These are phyloP conservation scores for Adansonia digitata DNA, from an alignment of 345 rosid species.

Conservation along the genomic window DNA sequence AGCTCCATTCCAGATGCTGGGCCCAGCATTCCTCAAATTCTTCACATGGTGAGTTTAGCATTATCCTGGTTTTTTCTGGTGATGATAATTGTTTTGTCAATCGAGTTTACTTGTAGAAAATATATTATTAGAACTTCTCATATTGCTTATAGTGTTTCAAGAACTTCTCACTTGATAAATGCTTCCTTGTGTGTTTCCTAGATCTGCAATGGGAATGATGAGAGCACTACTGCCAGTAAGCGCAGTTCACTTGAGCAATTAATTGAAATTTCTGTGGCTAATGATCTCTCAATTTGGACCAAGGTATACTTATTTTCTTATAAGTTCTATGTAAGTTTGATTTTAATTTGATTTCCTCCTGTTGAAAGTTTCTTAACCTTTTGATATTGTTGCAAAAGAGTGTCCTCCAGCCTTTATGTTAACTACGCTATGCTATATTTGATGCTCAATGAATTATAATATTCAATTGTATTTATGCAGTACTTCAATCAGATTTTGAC, in stretches of 20 bases:
- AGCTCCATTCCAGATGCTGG: slow-evolving; percentile 51
- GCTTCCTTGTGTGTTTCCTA: slow-evolving; percentile 18
- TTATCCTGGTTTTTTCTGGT: neutral
- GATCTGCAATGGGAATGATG: slow-evolving; percentile 76
- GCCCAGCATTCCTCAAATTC: slow-evolving; percentile 97
- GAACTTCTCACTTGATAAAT: neutral
- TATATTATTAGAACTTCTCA: neutral
- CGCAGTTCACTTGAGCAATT: slow-evolving; percentile 75
- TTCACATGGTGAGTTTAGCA: slow-evolving; percentile 69
- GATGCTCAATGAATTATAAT: neutral
- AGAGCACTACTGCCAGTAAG: slow-evolving; percentile 55
- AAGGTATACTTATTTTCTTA: slow-evolving; percentile 37
- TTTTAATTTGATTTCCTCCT: neutral
- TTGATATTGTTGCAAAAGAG: neutral
- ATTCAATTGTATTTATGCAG: slow-evolving; percentile 41
- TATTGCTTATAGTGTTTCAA: neutral
- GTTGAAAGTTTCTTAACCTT: neutral
- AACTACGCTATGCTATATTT: neutral
- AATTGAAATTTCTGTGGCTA: slow-evolving; percentile 68
- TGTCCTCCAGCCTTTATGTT: neutral
- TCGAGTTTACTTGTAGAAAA: neutral
- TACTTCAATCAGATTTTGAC: slow-evolving; percentile 97
- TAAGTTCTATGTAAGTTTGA: neutral
- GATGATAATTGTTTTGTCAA: neutral
- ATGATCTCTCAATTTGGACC: slow-evolving; percentile 68